Evolutionary conservation across 176 grass and related monocot genomes (phyloP).

Genomic region (Chloris gayana): DNA sequence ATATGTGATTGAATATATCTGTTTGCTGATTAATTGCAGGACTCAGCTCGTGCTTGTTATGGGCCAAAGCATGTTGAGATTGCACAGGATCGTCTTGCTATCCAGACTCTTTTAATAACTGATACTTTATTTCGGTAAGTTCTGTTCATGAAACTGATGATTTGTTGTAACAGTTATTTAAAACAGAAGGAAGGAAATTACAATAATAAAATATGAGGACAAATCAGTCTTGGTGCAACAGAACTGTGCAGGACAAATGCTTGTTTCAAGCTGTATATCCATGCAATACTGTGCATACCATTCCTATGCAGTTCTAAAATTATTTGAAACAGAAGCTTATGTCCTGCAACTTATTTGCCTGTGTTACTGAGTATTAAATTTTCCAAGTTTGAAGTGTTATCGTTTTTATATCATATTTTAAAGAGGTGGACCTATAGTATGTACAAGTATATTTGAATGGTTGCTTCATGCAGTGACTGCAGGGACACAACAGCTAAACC

Average conservation of each 20-base stretch:
- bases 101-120: conserved; percentile 95
- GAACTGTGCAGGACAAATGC: not conserved
- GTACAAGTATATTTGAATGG: not conserved
- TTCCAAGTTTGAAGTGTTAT: not conserved
- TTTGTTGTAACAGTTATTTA: not conserved
- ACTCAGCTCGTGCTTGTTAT: conserved; percentile 91
- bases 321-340: conserved; percentile 8
- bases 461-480: not conserved
- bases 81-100: conserved; percentile 70
- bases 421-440: not conserved
- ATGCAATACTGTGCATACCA: not conserved
- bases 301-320: not conserved
- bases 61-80: conserved; percentile 92
- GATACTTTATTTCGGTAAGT: conserved; percentile 84
- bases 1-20: conserved; percentile 25
- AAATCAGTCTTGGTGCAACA: not conserved
- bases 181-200: not conserved
- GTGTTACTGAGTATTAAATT: conserved; percentile 7
- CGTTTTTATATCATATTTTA: not conserved
- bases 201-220: not conserved
- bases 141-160: conserved; percentile 7
- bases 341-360: conserved; percentile 14
- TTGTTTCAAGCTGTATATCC: not conserved
- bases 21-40: conserved; percentile 58
- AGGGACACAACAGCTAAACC: not conserved